Evolutionary conservation across 2,329 filamentous ascomycete species (phyloP).

Genomic region (Neofusicoccum sp.): DNA sequence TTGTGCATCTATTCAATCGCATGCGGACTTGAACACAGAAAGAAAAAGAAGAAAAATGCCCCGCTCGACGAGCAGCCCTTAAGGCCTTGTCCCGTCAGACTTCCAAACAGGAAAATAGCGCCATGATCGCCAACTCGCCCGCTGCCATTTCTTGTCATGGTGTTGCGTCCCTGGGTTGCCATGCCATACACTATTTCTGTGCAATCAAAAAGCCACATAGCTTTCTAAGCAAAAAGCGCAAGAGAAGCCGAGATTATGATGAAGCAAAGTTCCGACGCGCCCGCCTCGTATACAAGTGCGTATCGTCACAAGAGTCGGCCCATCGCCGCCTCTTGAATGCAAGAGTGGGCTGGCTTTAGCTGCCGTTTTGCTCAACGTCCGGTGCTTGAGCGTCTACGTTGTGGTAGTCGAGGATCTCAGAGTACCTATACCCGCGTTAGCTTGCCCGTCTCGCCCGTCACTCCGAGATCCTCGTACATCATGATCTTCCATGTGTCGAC

Average conservation of each 20-base stretch:
- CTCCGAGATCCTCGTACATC: constrained; percentile 68
- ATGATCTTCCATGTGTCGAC: constrained; percentile 99
- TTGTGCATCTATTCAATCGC: constrained; percentile 8
- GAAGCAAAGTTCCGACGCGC: background rate
- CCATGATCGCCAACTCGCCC: constrained; percentile 12
- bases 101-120: constrained; percentile 9
- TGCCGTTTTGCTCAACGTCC: constrained; percentile 25
- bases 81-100: background rate
- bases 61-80: background rate
- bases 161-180: background rate
- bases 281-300: background rate
- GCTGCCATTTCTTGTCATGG: constrained; percentile 1
- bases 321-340: background rate
- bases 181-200: background rate
- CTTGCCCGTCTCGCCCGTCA: background rate
- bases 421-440: constrained; percentile 66
- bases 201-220: constrained; percentile 6
- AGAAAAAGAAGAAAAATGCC: constrained; percentile 6
- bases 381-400: constrained; percentile 66
- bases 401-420: constrained; percentile 97
- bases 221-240: constrained; percentile 12
- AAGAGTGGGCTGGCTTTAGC: background rate
- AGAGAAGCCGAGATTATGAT: constrained; percentile 2
- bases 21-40: constrained; percentile 4
- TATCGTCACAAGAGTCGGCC: background rate